A percentile compares a stretch with the other conserved stretches of the same genome.
Conservation (phyloP, 1,139 yeast genomes). For the Blastobotrys capitulatus region DNA sequence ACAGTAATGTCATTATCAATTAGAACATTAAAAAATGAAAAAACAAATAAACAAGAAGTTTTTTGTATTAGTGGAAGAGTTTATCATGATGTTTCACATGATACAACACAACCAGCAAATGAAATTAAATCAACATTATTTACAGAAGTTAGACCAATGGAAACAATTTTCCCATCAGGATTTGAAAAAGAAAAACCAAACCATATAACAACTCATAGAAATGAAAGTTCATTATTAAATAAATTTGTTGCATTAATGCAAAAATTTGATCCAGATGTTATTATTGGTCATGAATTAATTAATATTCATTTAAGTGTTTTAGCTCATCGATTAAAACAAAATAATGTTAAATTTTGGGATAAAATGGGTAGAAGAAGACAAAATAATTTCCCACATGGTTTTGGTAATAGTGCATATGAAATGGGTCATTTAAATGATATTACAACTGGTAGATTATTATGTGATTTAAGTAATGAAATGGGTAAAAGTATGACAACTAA, state of each 20-base stretch:
- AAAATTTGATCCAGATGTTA: slow-evolving; percentile 79
- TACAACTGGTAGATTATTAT: slow-evolving; percentile 78
- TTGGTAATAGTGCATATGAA: slow-evolving; percentile 43
- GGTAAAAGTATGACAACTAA: slow-evolving; percentile 89
- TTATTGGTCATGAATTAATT: slow-evolving; percentile 83
- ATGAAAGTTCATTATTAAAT: slow-evolving; percentile 67
- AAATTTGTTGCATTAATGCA: slow-evolving; percentile 64
- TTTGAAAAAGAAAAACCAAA: slow-evolving; percentile 38
- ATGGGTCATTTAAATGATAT: slow-evolving; percentile 53
- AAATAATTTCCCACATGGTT: slow-evolving; percentile 57
- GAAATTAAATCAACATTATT: slow-evolving; percentile 28
- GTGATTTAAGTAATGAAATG: slow-evolving; percentile 92
- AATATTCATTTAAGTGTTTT: slow-evolving; percentile 73
- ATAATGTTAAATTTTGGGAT: slow-evolving; percentile 67
- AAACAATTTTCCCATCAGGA: slow-evolving; percentile 66
- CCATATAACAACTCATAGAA: slow-evolving; percentile 37
- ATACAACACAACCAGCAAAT: slow-evolving; percentile 37
- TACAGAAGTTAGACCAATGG: slow-evolving; percentile 71
- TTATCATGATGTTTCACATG: slow-evolving; percentile 53
- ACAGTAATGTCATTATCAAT: slow-evolving; percentile 71
- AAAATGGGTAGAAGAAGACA: slow-evolving; percentile 78
- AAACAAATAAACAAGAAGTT: slow-evolving; percentile 76
- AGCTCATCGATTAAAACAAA: slow-evolving; percentile 73
- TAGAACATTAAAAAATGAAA: slow-evolving; percentile 70
- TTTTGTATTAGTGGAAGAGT: slow-evolving; percentile 77